phyloP scores from a whole-genome alignment of 352 stramenopile species.

The Phytophthora lateralis region DNA sequence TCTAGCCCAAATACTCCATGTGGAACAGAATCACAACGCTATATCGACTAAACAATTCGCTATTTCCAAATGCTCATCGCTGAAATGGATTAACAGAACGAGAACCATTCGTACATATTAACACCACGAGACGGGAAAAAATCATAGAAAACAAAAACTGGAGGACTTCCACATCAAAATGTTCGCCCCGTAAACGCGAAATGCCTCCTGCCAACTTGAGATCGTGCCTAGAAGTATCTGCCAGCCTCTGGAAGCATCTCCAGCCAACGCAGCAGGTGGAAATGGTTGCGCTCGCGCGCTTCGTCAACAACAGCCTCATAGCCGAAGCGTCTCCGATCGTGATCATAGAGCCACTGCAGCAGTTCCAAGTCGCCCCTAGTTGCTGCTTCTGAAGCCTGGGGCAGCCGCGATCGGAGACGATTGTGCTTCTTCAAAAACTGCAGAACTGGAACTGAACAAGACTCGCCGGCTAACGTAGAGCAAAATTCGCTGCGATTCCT shows the following conservation, averaged over 20 bases:
- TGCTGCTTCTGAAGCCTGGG: constrained; percentile 32
- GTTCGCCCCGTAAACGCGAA: not conserved
- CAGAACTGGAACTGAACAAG: constrained; percentile 36
- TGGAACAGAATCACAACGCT: too few species aligned
- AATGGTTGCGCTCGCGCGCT: constrained; percentile 38
- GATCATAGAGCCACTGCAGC: constrained; percentile 43
- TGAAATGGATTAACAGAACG: too few species aligned
- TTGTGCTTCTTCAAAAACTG: constrained; percentile 41
- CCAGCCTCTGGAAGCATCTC: constrained; percentile 41
- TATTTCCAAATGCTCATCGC: not conserved
- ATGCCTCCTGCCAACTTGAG: not conserved
- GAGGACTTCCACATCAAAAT: not conserved
- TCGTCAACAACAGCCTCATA: constrained; percentile 35
- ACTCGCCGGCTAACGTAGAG: constrained; percentile 32
- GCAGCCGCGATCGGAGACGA: constrained; percentile 31
- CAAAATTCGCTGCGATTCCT: constrained; percentile 45
- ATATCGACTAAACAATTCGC: not conserved
- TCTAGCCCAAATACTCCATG: not conserved
- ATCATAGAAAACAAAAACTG: not conserved
- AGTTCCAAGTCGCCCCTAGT: constrained; percentile 40
- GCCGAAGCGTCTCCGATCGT: constrained; percentile 40
- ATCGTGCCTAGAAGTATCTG: constrained; percentile 25
- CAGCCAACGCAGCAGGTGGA: constrained; percentile 42
- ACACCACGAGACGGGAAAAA: not conserved
- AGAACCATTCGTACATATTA: not conserved